Conservation (phyloP, 2,329 filamentous ascomycete genomes). For the Stachybotrys elegans region DNA sequence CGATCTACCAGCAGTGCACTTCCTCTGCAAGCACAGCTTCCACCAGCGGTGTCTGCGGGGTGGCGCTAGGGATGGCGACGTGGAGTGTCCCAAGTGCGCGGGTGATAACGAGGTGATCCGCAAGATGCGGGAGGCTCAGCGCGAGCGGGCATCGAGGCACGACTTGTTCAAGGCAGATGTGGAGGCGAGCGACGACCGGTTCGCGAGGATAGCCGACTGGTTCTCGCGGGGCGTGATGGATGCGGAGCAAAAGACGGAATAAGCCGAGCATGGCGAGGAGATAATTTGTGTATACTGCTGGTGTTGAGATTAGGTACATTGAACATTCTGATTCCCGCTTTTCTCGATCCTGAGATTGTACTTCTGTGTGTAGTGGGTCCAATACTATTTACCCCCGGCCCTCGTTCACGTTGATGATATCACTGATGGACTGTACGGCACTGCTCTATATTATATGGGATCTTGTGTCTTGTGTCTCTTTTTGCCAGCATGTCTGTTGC, state of each 20-base stretch:
- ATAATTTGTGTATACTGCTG: slow-evolving; percentile 1
- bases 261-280: slow-evolving; percentile 8
- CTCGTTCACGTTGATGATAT: too few relatives aligned
- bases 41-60: slow-evolving; percentile 77
- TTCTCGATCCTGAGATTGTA: too few relatives aligned
- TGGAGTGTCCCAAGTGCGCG: slow-evolving; percentile 83
- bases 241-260: slow-evolving; percentile 34
- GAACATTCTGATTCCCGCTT: too few relatives aligned
- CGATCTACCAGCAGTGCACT: slow-evolving; percentile 88
- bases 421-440: too few relatives aligned
- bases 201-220: slow-evolving; percentile 90
- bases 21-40: slow-evolving; percentile 95
- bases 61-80: slow-evolving; percentile 50
- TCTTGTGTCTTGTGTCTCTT: too few relatives aligned
- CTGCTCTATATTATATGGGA: too few relatives aligned
- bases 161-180: slow-evolving; percentile 84
- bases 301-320: too few relatives aligned
- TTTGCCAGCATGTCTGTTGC: too few relatives aligned
- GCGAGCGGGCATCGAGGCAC: slow-evolving; percentile 80
- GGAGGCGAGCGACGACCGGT: slow-evolving; percentile 71
- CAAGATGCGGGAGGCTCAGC: slow-evolving; percentile 79
- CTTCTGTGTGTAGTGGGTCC: too few relatives aligned
- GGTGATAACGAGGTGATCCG: slow-evolving; percentile 81
- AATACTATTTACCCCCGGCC: too few relatives aligned
- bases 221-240: slow-evolving; percentile 90